Evolutionary conservation across 306 rosid species (phyloP), one percentile per base, ranked within the genome.

Genomic region (Rubus idaeus): DNA sequence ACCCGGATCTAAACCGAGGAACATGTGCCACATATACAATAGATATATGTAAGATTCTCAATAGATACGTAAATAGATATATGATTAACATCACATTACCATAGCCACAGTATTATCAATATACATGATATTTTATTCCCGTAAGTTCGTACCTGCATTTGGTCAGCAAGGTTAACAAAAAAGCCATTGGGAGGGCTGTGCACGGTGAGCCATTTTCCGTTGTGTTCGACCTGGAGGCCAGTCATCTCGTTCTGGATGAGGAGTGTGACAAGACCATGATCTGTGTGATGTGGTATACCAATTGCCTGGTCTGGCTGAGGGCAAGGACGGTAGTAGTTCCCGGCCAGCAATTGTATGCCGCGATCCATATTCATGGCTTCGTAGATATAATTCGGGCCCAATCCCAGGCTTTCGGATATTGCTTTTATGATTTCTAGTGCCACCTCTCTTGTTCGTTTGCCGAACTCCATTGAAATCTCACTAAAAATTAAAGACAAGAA

Each of bases 401-500:
- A 11, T 3, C 42, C 70, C 44, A 74, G 45, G 23, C 57, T 60
- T 41, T 74, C 60, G 3, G 78, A 74, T 58, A 74, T 74, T 44
- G 58, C 78, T 23, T 26, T 74, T 37, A 45, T 14, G 60, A 74
- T 45, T 46, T 74, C 70, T 8, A 56, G 60, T 23, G 77, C 91
- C 67, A 87, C 75, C 61, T 78, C 65, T 78, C 85, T 67, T 35
- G 80, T 69, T 75, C 71, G 78, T 83, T 52, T 72, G 71, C 87
- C 64, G 71, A 79, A 89, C 81, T 87, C 86, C 56, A 52, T 78
- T 3, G 65, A 73, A 50, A 80, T 72, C 53, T 86, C 90, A 71
- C 46, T 42, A 42, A 42, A 42, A 42, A 3, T 30, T 30, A 30
- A 30, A 30, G 35, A 30, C 35, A 2, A 30, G 35, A 30, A 30